Percentiles rank a stretch among this genome's conserved stretches.
phyloP scores from a whole-genome alignment of 2,329 filamentous ascomycete species.

The Madurella fahalii region DNA sequence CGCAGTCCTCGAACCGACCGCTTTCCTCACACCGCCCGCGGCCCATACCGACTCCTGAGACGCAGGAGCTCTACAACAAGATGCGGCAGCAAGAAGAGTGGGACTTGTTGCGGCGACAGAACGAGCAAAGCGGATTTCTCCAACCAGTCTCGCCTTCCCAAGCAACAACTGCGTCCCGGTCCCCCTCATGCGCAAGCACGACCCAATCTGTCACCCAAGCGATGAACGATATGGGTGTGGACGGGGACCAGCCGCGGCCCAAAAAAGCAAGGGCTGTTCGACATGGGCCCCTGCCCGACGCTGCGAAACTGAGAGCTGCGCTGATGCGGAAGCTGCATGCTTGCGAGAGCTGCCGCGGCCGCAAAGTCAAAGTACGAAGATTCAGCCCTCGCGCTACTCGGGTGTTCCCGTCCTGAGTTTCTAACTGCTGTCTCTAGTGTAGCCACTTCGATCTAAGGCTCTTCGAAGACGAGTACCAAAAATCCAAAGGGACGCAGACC shows the following conservation, averaged over 20 bases:
- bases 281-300: conserved; percentile 12
- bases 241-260: conserved; percentile 1
- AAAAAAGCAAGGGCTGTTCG: conserved; percentile 14
- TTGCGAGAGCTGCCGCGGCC: conserved; percentile 21
- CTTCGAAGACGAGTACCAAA: conserved; percentile 19
- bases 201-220: conserved; percentile 11
- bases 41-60: conserved; percentile 13
- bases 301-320: conserved; percentile 16
- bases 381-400: not conserved
- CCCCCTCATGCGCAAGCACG: conserved; percentile 15
- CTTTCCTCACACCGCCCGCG: not conserved
- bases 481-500: not conserved
- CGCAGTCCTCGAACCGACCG: not conserved
- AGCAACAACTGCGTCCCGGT: conserved; percentile 16
- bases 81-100: conserved; percentile 19
- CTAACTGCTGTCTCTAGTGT: conserved; percentile 22
- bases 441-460: conserved; percentile 17
- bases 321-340: conserved; percentile 25
- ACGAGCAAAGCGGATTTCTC: not conserved
- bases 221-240: conserved; percentile 2
- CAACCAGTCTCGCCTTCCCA: conserved; percentile 11
- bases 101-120: not conserved
- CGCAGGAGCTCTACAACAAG: conserved; percentile 21
- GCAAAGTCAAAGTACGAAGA: conserved; percentile 23
- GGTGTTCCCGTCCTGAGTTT: not conserved